Base-by-base conservation (phyloP, 2,329 filamentous ascomycete species). In the Onygenales sp. region DNA sequence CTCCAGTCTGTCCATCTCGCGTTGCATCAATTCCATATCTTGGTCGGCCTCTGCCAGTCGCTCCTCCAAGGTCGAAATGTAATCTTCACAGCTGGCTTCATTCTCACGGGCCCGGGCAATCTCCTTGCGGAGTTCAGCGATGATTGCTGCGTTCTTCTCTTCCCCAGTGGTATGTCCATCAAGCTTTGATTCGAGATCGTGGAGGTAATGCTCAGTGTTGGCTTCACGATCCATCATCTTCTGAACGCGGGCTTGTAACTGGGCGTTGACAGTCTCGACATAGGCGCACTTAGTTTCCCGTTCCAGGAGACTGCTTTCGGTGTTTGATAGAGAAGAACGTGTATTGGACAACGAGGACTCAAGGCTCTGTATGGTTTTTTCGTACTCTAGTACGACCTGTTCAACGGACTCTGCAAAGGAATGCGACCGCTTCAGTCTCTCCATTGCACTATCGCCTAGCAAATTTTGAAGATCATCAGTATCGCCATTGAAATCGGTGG, bases 381-480 rank as follows among this genome's bases (percentile, higher is more conserved):
- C 94, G 66, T 98, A 98, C 71, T 98, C 93, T 48, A 97, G 75
- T 2, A 98, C 89, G 21, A 98, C 89, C 65, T 95, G 88, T 64
- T 98, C 93, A 17, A 98, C 92, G 32, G 92, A 92, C 66, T 95
- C 87, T 1, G 92, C 91, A 66, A 98, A 97, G 0, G 89, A 94
- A 67, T 94, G 95, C 14, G 94, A 98, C 42, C 93, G 85, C 67
- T 96, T 94, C 59, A 97, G 74, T 51, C 93, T 82, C 67, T 96
- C 91, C 27, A 90, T 85, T 0, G 90, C 89, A 66, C 92, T 89
- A 52, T 84, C 88, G 13, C 85, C 75, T 10, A 82, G 79, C 51
- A 84, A 80, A 43, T 85, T 82, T 10, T 67, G 61, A n/a, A 66
- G 56, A 14, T 72, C 70, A 21, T 74, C 71, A 7, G 68, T 59